phyloP scores from a whole-genome alignment of 2,329 filamentous ascomycete species.

The Camillea tinctor region DNA sequence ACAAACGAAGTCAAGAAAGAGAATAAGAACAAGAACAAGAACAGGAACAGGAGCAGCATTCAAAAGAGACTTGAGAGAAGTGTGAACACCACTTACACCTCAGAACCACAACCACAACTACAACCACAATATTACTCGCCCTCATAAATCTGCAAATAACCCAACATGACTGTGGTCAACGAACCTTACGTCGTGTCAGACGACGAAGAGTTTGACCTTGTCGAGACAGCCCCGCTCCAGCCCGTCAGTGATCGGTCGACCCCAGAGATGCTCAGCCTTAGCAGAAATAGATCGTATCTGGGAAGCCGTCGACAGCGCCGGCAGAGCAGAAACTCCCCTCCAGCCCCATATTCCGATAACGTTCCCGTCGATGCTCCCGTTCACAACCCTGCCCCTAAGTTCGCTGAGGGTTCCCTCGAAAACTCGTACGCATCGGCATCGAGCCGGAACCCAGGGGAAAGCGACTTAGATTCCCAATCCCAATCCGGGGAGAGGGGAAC shows the following conservation, averaged over 20 bases:
- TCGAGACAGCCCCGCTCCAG: constrained; percentile 5
- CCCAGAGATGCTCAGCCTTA: constrained; percentile 1
- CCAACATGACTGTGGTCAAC: constrained; percentile 9
- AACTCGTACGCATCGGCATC: constrained; percentile 4
- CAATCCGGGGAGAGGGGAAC: not conserved
- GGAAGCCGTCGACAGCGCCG: not conserved
- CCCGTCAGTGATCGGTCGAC: constrained; percentile 15
- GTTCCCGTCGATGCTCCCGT: not conserved
- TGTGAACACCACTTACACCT: not conserved
- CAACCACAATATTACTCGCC: not conserved
- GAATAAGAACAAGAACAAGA: no score
- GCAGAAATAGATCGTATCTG: not conserved
- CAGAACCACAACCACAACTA: not conserved
- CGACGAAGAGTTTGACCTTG: constrained; percentile 17
- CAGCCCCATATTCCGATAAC: not conserved
- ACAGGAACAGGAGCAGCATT: no score
- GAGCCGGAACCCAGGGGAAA: constrained; percentile 1
- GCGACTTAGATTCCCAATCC: not conserved
- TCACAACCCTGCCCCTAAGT: not conserved
- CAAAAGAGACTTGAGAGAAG: no score
- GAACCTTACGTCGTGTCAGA: constrained; percentile 9
- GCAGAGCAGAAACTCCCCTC: not conserved
- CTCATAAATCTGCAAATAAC: no score
- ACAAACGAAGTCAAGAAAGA: no score
- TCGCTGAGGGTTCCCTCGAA: not conserved